phyloP scores from a whole-genome alignment of 2,329 filamentous ascomycete genomes.

The Lasiodiplodia gonubiensis region DNA sequence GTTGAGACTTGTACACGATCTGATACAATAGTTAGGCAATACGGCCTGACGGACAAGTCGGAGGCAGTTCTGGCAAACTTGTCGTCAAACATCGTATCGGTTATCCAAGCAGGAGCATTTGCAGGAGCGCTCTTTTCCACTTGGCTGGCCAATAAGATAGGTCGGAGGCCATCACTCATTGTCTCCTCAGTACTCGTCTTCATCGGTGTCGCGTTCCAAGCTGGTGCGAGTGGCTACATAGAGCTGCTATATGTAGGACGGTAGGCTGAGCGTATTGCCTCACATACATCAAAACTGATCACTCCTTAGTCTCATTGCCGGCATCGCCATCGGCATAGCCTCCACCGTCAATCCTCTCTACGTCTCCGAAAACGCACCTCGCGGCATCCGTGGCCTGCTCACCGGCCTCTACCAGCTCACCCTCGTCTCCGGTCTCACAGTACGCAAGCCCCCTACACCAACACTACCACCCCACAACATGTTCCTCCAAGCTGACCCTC shows the following conservation, averaged over 20 bases:
- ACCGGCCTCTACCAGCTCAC: constrained; percentile 50
- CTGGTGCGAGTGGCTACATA: not conserved
- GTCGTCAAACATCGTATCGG: not conserved
- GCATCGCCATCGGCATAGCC: constrained; percentile 47
- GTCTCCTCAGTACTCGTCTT: not conserved
- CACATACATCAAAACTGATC: not conserved
- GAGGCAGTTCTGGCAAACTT: not conserved
- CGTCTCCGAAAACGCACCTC: constrained; percentile 30
- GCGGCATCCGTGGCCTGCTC: not conserved
- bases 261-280: not conserved
- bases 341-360: constrained; percentile 47
- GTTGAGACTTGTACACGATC: not conserved
- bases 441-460: constrained; percentile 70
- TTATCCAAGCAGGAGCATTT: not conserved
- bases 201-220: not conserved
- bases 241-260: not conserved
- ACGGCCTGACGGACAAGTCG: not conserved
- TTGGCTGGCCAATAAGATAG: not conserved
- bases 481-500: constrained; percentile 33
- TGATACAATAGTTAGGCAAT: constrained; percentile 26
- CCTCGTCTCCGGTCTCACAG: constrained; percentile 68
- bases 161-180: not conserved
- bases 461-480: constrained; percentile 62
- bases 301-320: constrained; percentile 36
- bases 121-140: not conserved